These are phyloP conservation scores for Auricularia cornea DNA, from an alignment of 768 basidiomycete genomes.

Conservation along the genomic window DNA sequence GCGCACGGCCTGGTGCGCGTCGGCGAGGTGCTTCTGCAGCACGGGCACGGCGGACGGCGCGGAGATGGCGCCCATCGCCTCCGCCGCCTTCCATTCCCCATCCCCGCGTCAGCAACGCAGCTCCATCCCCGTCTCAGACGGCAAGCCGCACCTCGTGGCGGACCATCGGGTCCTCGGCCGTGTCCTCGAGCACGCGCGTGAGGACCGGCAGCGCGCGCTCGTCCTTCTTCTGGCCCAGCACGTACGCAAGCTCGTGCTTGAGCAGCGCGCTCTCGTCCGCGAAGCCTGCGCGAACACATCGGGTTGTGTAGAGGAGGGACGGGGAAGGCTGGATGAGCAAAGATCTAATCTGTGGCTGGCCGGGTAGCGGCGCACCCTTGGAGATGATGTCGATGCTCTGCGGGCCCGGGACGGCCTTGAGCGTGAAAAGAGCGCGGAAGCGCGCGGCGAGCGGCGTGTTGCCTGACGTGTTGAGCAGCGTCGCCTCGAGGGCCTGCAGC, in stretches of 20 bases:
- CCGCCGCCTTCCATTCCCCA: slow-evolving; percentile 63
- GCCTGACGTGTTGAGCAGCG: slow-evolving; percentile 69
- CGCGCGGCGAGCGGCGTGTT: slow-evolving; percentile 73
- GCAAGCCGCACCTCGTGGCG: slow-evolving; percentile 71
- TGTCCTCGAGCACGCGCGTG: slow-evolving; percentile 63
- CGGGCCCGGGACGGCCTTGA: slow-evolving; percentile 74
- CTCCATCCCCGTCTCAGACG: background rate
- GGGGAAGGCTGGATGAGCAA: background rate
- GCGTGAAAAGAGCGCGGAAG: slow-evolving; percentile 85
- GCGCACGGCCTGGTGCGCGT: slow-evolving; percentile 66
- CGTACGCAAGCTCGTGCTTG: slow-evolving; percentile 97
- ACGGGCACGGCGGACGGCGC: slow-evolving; percentile 54
- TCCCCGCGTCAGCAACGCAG: slow-evolving; percentile 7
- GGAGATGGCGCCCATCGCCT: slow-evolving; percentile 95
- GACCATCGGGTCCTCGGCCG: slow-evolving; percentile 86
- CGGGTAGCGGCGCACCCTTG: slow-evolving; percentile 58
- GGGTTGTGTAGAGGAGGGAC: background rate
- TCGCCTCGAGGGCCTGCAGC: slow-evolving; percentile 60
- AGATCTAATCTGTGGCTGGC: background rate
- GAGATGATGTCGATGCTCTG: slow-evolving; percentile 80
- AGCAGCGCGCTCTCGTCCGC: slow-evolving; percentile 79
- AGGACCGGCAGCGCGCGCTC: slow-evolving; percentile 68
- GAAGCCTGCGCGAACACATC: slow-evolving; percentile 47
- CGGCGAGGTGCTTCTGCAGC: slow-evolving; percentile 60
- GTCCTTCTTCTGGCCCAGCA: slow-evolving; percentile 84